Conservation (phyloP, 2,329 filamentous ascomycete genomes). For the Exophiala mesophila region DNA sequence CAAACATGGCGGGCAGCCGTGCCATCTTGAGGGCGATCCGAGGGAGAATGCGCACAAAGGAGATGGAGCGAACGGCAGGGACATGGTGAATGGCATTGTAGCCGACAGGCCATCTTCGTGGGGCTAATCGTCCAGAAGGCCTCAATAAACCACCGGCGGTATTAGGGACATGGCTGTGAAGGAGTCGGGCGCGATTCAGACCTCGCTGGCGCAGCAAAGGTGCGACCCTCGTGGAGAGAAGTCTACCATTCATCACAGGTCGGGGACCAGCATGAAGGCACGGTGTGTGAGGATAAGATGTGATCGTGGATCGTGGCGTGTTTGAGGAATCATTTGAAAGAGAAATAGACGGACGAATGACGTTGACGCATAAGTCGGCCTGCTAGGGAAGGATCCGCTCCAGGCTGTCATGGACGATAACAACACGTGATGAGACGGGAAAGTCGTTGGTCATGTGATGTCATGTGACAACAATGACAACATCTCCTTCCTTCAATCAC, state of each 20-base stretch:
- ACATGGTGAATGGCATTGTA: constrained; percentile 78
- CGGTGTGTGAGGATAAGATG: neutral
- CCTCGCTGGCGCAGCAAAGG: constrained; percentile 58
- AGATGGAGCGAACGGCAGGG: constrained; percentile 58
- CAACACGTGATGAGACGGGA: neutral
- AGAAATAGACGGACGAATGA: neutral
- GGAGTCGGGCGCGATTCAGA: constrained; percentile 47
- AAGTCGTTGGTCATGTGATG: neutral
- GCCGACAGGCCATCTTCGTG: constrained; percentile 68
- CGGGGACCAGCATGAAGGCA: constrained; percentile 16
- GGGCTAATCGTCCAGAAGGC: constrained; percentile 58
- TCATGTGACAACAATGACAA: constrained; percentile 1
- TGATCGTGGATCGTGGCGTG: neutral
- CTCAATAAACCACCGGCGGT: constrained; percentile 65
- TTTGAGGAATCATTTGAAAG: neutral
- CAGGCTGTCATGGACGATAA: neutral
- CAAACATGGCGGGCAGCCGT: constrained; percentile 84
- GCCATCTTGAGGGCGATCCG: constrained; percentile 87
- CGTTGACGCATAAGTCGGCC: neutral
- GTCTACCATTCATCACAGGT: constrained; percentile 62
- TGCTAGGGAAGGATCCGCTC: too few relatives aligned
- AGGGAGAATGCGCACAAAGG: constrained; percentile 67
- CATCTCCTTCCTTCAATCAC: neutral
- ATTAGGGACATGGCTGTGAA: constrained; percentile 53
- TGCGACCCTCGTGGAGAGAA: constrained; percentile 67